A percentile compares a stretch with the other conserved stretches of the same genome.
These are phyloP conservation scores for Microdochium bolleyi DNA, from an alignment of 2,329 filamentous ascomycete species.

Conservation along the genomic window DNA sequence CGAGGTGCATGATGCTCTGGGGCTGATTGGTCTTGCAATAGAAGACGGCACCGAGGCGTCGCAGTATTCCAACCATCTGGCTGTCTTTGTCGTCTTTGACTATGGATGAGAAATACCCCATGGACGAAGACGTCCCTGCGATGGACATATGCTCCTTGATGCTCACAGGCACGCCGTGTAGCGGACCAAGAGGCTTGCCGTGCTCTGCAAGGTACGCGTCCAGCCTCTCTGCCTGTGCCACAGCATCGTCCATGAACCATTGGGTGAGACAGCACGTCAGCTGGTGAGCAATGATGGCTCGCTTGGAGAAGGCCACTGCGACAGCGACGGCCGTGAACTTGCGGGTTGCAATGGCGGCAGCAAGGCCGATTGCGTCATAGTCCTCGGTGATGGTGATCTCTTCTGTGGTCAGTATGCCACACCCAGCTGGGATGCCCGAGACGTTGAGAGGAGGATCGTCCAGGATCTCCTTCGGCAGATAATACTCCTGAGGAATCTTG, in stretches of 20 bases:
- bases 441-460: slow-evolving; percentile 20
- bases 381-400: not conserved
- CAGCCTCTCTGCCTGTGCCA: slow-evolving; percentile 12
- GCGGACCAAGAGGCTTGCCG: slow-evolving; percentile 8
- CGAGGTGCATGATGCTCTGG: slow-evolving; percentile 71
- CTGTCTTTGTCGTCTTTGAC: slow-evolving; percentile 41
- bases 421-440: slow-evolving; percentile 5
- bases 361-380: slow-evolving; percentile 24
- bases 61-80: slow-evolving; percentile 47
- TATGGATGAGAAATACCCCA: slow-evolving; percentile 43
- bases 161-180: slow-evolving; percentile 23
- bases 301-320: slow-evolving; percentile 30
- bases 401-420: not conserved
- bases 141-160: slow-evolving; percentile 56
- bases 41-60: slow-evolving; percentile 62
- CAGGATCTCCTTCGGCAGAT: not conserved
- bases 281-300: slow-evolving; percentile 39
- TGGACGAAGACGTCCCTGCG: slow-evolving; percentile 37
- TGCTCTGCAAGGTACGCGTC: slow-evolving; percentile 8
- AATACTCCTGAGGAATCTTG: not conserved
- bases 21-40: slow-evolving; percentile 76
- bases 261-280: slow-evolving; percentile 10
- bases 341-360: slow-evolving; percentile 24
- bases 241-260: slow-evolving; percentile 12
- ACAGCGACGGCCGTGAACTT: slow-evolving; percentile 30